Base-by-base conservation (phyloP, 805 yeast species). In the Kockiozyma suomiensis region DNA sequence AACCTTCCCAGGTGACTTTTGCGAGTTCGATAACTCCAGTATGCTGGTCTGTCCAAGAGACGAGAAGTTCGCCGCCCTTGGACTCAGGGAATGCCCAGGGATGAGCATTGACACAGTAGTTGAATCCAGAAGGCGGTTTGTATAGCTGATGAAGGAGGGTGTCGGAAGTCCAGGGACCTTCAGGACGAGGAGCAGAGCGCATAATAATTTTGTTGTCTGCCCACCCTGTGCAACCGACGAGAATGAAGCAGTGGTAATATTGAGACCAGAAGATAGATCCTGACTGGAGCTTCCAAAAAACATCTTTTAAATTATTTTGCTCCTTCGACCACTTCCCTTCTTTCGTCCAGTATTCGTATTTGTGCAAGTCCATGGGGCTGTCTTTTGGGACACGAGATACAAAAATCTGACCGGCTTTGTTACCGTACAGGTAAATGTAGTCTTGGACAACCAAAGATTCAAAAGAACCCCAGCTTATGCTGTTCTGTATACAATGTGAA, bases 81-180 rank as follows among this genome's bases (percentile, higher is more conserved):
- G 65, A 49, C 2, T 51, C 66, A 3, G 66, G 66, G 43, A 62
- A 62, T 13, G 65, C 66, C 66, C 66, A 62, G 4, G 66, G 66
- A 56, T 62, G 66, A 6, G 65, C 66, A 17, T 62, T 62, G 30
- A 62, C 33, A 50, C 66, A 62, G 54, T 62, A 62, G 42, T 62
- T 62, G 25, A 62, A 52, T 2, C 66, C 66, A 33, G 32, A 21
- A 19, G 17, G 26, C 13, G 64, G 64, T 41, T 50, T 46, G 46
- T 62, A 49, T 12, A 62, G 57, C 52, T 62, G 66, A 8, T 55
- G 35, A 45, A 59, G 51, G 3, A 53, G 38, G 12, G 37, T 33
- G 48, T 62, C 66, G 13, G 33, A 12, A 10, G 65, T 62, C 66
- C 66, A 62, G 10, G 66, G 66, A 1, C 66, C 66, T 32, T 62